phyloP scores from a whole-genome alignment of 805 yeast genomes.

The Saccharomycopsis sp. region DNA sequence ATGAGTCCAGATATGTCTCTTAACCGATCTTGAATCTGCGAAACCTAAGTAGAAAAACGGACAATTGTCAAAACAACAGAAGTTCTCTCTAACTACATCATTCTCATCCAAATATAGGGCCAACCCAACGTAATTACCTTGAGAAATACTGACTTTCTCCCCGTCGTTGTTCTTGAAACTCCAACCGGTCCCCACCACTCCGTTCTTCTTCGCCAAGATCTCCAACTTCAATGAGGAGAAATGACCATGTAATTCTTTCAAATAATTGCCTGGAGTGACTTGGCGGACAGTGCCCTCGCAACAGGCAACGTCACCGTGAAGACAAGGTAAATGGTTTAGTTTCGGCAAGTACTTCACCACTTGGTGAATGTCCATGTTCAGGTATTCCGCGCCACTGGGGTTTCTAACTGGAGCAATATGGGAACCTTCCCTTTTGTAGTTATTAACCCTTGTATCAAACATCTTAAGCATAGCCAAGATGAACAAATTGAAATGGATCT shows the following conservation, averaged over 20 bases:
- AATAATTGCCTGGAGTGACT: not conserved
- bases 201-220: not conserved
- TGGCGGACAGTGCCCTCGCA: not conserved
- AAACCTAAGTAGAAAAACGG: slow-evolving; percentile 15
- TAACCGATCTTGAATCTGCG: slow-evolving; percentile 19
- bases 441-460: too few relatives aligned
- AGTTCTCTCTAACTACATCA: slow-evolving; percentile 4
- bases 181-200: too few relatives aligned
- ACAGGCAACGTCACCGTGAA: not conserved
- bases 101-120: slow-evolving; percentile 12
- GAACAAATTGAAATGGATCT: too few relatives aligned
- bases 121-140: slow-evolving; percentile 3
- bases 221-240: not conserved
- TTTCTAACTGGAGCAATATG: not conserved
- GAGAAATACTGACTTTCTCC: too few relatives aligned
- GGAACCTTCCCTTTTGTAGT: too few relatives aligned
- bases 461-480: too few relatives aligned
- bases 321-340: not conserved
- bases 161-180: too few relatives aligned
- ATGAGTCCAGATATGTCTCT: slow-evolving; percentile 17
- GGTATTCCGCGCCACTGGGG: not conserved
- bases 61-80: slow-evolving; percentile 17
- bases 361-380: not conserved
- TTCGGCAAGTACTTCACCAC: not conserved
- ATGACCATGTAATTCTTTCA: not conserved